phyloP scores from a whole-genome alignment of 2,329 filamentous ascomycete genomes.

The Mollisia scopiformis region DNA sequence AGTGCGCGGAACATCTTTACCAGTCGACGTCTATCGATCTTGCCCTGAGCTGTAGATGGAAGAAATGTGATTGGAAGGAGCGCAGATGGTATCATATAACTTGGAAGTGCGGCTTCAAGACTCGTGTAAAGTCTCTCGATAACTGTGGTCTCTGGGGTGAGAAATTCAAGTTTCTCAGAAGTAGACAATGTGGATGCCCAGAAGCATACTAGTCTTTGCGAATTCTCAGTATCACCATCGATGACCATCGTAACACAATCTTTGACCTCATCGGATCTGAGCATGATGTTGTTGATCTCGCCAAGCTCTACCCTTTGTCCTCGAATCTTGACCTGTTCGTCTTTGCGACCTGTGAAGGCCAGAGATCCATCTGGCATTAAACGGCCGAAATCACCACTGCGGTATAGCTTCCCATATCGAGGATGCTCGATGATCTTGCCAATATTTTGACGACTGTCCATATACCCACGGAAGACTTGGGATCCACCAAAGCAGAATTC shows the following conservation, averaged over 20 bases:
- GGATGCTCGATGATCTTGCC: conserved; percentile 72
- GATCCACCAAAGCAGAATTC: conserved; percentile 87
- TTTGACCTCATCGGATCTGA: conserved; percentile 52
- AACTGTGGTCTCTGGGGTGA: conserved; percentile 41
- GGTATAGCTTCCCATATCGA: conserved; percentile 72
- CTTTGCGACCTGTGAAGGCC: conserved; percentile 71
- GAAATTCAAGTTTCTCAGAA: conserved; percentile 22
- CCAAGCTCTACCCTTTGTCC: conserved; percentile 79
- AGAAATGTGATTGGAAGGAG: conserved; percentile 71
- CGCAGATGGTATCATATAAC: conserved; percentile 79
- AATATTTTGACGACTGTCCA: conserved; percentile 65
- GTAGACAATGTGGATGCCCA: conserved; percentile 53
- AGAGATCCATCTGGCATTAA: conserved; percentile 78
- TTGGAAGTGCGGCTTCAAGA: conserved; percentile 61
- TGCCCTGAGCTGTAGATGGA: conserved; percentile 75
- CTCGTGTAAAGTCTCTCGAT: conserved; percentile 54
- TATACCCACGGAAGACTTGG: conserved; percentile 77
- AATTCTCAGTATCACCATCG: conserved; percentile 39
- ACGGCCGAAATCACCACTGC: conserved; percentile 80
- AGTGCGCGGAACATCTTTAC: conserved; percentile 50
- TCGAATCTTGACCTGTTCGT: conserved; percentile 81
- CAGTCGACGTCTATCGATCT: conserved; percentile 66
- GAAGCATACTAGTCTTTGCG: conserved; percentile 68
- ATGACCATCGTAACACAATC: conserved; percentile 68
- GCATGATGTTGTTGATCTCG: conserved; percentile 70